Conservation (phyloP, 192 early-diverging fungal species). For the Entophlyctis helioformis region DNA sequence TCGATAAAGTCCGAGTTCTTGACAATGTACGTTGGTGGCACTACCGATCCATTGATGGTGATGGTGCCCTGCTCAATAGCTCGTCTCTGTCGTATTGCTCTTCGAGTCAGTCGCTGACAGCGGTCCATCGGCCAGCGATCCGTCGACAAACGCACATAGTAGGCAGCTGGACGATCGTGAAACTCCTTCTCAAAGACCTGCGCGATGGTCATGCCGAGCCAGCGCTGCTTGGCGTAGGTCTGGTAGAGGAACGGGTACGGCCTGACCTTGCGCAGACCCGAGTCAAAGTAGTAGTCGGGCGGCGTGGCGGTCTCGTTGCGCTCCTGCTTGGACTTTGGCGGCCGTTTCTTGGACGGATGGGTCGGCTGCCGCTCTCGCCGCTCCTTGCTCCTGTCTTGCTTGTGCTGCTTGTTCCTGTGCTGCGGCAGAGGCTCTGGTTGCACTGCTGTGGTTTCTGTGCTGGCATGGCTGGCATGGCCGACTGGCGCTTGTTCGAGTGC, state of each 20-base stretch:
- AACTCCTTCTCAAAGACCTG: conserved; percentile 83
- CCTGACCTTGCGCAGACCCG: conserved; percentile 64
- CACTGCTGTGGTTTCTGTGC: no score
- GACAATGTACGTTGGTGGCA: conserved; percentile 46
- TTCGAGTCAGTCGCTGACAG: no score
- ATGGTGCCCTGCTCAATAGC: conserved; percentile 79
- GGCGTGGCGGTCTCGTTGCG: no score
- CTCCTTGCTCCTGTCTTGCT: no score
- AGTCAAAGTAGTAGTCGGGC: conserved; percentile 12
- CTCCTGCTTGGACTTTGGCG: background rate
- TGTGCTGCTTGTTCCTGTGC: no score
- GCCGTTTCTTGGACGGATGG: background rate
- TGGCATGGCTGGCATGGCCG: no score
- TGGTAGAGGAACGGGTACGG: conserved; percentile 78
- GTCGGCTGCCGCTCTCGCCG: background rate
- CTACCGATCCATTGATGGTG: conserved; percentile 55
- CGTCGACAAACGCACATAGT: conserved; percentile 54
- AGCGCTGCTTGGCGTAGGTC: conserved; percentile 81
- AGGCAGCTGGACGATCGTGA: conserved; percentile 61
- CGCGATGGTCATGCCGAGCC: conserved; percentile 64
- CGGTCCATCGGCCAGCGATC: no score
- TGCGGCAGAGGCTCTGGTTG: no score
- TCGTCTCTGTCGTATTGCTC: conserved; percentile 10
- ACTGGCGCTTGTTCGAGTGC: no score
- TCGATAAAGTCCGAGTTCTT: conserved; percentile 68